These are phyloP conservation scores for Trichoderma sp. DNA, from an alignment of 2,329 filamentous ascomycete genomes.

Conservation along the genomic window DNA sequence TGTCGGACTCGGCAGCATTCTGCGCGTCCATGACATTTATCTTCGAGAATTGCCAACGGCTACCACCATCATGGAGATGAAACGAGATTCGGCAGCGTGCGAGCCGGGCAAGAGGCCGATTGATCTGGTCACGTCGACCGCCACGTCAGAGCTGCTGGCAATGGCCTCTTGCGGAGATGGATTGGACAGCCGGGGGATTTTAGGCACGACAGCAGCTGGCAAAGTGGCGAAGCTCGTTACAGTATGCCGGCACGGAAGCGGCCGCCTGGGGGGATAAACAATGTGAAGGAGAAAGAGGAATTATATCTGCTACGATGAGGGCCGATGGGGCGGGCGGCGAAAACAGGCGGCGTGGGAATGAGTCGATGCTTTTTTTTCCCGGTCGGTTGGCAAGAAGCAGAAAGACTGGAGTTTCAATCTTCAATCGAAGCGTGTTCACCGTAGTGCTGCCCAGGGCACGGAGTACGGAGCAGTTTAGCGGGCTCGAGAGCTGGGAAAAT, in stretches of 20 bases:
- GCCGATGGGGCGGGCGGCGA: conserved; percentile 1
- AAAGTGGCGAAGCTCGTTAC: conserved; percentile 2
- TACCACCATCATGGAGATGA: conserved; percentile 58
- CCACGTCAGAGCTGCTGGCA: conserved; percentile 20
- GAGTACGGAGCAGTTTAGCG: conserved; percentile 8
- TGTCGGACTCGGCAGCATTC: conserved; percentile 63
- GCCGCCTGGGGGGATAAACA: neutral
- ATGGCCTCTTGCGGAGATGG: conserved; percentile 18
- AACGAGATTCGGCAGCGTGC: conserved; percentile 20
- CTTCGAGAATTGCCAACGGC: conserved; percentile 48
- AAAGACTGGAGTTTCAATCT: conserved; percentile 14
- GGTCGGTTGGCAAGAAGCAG: conserved; percentile 13
- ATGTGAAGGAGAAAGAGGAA: neutral
- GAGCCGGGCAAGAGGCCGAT: conserved; percentile 20
- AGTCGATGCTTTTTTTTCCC: conserved; percentile 4
- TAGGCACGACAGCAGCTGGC: conserved; percentile 16
- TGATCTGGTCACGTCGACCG: conserved; percentile 19
- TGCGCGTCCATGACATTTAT: conserved; percentile 69
- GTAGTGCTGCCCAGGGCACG: conserved; percentile 16
- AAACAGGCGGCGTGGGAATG: neutral
- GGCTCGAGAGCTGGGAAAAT: conserved; percentile 2
- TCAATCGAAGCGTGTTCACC: conserved; percentile 13
- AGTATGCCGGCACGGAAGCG: neutral
- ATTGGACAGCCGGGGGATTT: conserved; percentile 9
- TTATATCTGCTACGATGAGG: neutral